Conservation (phyloP, 2,329 filamentous ascomycete species). For the Lachnellula cervina region DNA sequence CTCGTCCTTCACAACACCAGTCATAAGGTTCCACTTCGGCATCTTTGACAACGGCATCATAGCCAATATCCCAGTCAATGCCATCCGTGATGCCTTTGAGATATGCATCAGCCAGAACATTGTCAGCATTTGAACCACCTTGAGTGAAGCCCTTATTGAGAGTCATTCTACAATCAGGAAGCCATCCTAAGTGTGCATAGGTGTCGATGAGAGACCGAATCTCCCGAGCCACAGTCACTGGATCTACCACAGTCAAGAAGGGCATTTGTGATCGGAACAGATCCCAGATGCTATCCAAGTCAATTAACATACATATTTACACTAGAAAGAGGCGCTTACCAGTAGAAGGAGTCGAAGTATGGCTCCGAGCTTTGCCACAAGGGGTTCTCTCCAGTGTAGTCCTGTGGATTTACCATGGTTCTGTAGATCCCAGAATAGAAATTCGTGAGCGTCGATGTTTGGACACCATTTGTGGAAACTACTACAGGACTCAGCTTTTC, state of each 20-base stretch:
- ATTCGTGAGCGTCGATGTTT: constrained; percentile 48
- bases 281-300: constrained; percentile 59
- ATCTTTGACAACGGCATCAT: constrained; percentile 66
- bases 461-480: constrained; percentile 47
- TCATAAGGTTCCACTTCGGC: constrained; percentile 46
- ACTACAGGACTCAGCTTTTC: constrained; percentile 55
- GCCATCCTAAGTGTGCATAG: constrained; percentile 53
- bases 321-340: constrained; percentile 24
- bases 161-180: constrained; percentile 51
- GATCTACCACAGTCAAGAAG: constrained; percentile 64
- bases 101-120: constrained; percentile 62
- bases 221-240: constrained; percentile 57
- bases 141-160: constrained; percentile 69
- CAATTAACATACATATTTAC: background rate
- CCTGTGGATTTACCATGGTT: constrained; percentile 65
- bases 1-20: constrained; percentile 66
- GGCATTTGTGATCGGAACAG: constrained; percentile 64
- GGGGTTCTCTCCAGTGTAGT: constrained; percentile 70
- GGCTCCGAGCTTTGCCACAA: constrained; percentile 61
- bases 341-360: constrained; percentile 64
- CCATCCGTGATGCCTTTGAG: constrained; percentile 57
- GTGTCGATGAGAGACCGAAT: constrained; percentile 68
- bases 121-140: constrained; percentile 67
- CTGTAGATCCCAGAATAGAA: constrained; percentile 69
- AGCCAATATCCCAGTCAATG: constrained; percentile 67